A percentile compares a stretch with the other conserved stretches of the same genome.
Evolutionary conservation across 495 filamentous ascomycete genomes (phyloP).

Genomic region (Penicillium flavigenum): DNA sequence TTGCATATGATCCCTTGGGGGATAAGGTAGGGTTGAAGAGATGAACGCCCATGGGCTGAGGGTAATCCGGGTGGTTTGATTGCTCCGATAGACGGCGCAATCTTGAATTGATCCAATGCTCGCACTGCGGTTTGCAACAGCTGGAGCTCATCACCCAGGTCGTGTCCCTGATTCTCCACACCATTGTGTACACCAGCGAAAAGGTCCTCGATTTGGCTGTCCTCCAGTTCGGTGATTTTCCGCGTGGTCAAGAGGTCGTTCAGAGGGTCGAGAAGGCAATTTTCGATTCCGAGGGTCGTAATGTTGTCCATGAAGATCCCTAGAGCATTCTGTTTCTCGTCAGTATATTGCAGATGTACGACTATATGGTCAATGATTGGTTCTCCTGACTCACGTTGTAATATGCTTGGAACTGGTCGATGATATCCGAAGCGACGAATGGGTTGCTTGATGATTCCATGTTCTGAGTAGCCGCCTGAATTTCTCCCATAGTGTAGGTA

Average conservation of each 20-base stretch:
- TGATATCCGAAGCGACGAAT: conserved; percentile 24
- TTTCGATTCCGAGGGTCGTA: conserved; percentile 57
- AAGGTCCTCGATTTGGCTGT: conserved; percentile 20
- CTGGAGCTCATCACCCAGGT: conserved; percentile 17
- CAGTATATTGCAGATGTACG: neutral
- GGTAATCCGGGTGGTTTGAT: neutral
- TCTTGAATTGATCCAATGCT: conserved; percentile 1
- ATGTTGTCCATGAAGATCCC: conserved; percentile 64
- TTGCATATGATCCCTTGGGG: neutral
- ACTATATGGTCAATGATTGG: neutral
- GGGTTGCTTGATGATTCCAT: conserved; percentile 16
- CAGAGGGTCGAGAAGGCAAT: conserved; percentile 49
- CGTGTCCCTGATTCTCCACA: conserved; percentile 8
- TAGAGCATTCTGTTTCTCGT: conserved; percentile 50
- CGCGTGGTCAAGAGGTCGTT: conserved; percentile 31
- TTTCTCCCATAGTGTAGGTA: neutral
- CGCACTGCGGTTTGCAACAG: conserved; percentile 14
- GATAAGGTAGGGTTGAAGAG: neutral
- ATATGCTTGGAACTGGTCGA: conserved; percentile 38
- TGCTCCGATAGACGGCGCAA: neutral
- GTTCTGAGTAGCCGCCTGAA: neutral
- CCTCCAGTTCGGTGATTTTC: conserved; percentile 31
- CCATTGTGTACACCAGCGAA: conserved; percentile 23
- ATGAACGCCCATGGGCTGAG: neutral
- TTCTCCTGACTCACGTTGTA: conserved; percentile 34